These are phyloP conservation scores for Nyssa sinensis DNA, from an alignment of 148 eudicot genomes.

Conservation along the genomic window DNA sequence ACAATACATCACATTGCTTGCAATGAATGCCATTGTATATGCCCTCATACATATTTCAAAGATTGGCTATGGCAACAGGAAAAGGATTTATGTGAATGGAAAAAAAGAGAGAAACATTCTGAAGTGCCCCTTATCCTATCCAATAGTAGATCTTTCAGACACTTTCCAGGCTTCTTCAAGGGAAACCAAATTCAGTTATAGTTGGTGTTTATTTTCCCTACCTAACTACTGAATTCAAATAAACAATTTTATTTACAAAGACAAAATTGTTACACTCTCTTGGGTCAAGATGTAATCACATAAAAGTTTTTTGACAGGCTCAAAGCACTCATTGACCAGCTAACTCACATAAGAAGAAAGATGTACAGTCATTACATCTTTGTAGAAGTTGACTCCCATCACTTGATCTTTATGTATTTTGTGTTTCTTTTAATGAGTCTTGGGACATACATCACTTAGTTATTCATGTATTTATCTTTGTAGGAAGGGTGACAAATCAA, in stretches of 20 bases:
- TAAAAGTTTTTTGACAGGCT: no score
- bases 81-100: not conserved
- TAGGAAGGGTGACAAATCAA: no score
- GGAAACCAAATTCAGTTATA: not conserved
- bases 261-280: not conserved
- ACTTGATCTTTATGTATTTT: not conserved
- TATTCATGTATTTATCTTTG: no score
- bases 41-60: not conserved
- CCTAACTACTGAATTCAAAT: not conserved
- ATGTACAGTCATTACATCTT: not conserved
- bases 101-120: not conserved
- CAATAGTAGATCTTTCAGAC: not conserved
- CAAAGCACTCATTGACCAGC: no score
- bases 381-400: not conserved
- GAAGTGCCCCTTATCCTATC: not conserved
- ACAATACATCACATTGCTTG: conserved; percentile 6
- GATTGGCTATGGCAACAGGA: not conserved
- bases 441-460: no score
- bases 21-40: not conserved
- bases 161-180: not conserved
- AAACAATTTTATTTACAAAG: not conserved
- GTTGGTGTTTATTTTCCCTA: not conserved
- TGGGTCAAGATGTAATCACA: no score
- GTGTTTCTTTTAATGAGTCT: no score
- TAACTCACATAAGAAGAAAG: no score